Base-by-base conservation (phyloP, 306 rosid species). In the Rosa persica region DNA sequence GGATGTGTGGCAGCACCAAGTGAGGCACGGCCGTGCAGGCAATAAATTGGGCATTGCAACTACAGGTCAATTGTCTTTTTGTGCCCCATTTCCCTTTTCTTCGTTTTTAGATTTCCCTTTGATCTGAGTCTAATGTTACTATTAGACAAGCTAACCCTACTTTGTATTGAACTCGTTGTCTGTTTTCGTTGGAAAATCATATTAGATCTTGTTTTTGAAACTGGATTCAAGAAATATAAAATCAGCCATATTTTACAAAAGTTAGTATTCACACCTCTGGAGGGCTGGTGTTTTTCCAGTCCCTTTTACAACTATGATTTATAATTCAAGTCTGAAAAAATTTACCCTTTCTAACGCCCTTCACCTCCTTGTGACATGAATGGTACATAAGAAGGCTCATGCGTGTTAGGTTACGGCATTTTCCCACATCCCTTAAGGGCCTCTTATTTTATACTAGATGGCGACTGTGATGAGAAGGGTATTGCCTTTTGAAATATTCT, bases 401-500 rank as follows among this genome's bases (percentile, higher is more conserved):
- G 80, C 66, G 70, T 66, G 66, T 62, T 79, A 76, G 79, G 76
- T 81, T 73, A 44, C 61, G 83, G 67, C 68, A 76, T 51, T 62
- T 83, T 80, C 75, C 42, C 76, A 62, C 79, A 61, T 54, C 77
- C 60, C 78, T 23, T 66, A 13, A 72, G 80, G 70, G 82, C 48
- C 82, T 69, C 55, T 67, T 81, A 81, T 49, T 76, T 81, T 62
- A 6, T 40, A 44, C 49, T 66, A 52, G 72, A 70, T 55, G 17
- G 83, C 66, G 40, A 61, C 51, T 8, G 77, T 89, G 83, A 88
- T 71, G 89, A 87, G 82, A 85, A 82, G 72, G 83, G 67, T 77
- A 70, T 83, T 79, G 91, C 88, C 80, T 87, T 92, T 75, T 84
- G 92, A 81, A 95, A 92, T 87, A 92, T 92, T 86, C 93, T 75